phyloP scores from a whole-genome alignment of 768 basidiomycete species.

The Leucogyrophana mollusca region DNA sequence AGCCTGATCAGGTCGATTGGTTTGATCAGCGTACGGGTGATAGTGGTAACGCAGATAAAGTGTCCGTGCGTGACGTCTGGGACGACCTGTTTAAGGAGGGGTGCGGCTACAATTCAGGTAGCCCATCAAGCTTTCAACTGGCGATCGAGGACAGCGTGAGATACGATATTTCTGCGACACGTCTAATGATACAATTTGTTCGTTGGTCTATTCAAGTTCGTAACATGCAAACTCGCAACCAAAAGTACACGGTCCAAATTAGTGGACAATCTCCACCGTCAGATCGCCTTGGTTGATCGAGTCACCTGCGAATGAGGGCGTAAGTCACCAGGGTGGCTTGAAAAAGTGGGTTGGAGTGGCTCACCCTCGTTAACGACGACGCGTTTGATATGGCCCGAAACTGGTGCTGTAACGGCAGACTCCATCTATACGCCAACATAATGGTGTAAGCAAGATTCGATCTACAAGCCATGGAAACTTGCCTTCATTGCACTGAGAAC shows the following conservation, averaged over 20 bases:
- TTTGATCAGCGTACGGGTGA: no score
- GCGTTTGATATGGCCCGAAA: slow-evolving; percentile 94
- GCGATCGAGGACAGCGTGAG: slow-evolving; percentile 5
- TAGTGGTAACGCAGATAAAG: no score
- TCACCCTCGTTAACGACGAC: slow-evolving; percentile 86
- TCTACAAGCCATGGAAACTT: slow-evolving; percentile 1
- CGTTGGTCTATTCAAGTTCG: slow-evolving; percentile 12
- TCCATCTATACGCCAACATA: slow-evolving; percentile 73
- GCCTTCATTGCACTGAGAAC: slow-evolving; percentile 98
- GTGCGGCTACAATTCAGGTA: no score
- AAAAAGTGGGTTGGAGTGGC: slow-evolving; percentile 11
- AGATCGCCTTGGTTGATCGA: slow-evolving; percentile 94
- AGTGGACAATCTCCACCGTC: slow-evolving; percentile 84
- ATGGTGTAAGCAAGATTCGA: slow-evolving; percentile 13
- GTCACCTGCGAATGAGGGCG: slow-evolving; percentile 57
- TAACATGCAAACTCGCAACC: slow-evolving; percentile 10
- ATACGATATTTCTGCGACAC: slow-evolving; percentile 7
- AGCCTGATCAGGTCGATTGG: no score
- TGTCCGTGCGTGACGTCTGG: no score
- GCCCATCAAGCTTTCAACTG: no score
- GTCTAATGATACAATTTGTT: slow-evolving; percentile 18
- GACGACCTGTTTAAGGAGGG: no score
- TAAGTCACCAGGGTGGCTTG: slow-evolving; percentile 4
- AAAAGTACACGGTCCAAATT: slow-evolving; percentile 13
- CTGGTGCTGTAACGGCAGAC: slow-evolving; percentile 92